Evolutionary conservation across 306 rosid genomes (phyloP).

Genomic region (Quercus parvula): DNA sequence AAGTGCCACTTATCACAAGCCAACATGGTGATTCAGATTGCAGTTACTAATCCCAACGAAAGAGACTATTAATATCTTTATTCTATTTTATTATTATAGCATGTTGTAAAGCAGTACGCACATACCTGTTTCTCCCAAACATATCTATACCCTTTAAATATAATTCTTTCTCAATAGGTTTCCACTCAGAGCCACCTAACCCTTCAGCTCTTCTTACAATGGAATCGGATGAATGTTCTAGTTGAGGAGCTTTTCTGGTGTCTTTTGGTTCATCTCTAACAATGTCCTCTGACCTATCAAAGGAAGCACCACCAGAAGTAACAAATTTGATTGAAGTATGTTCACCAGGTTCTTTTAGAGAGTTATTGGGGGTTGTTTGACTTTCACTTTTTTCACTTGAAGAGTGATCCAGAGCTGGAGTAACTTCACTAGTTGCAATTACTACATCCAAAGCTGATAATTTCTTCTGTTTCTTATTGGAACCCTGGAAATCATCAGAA

Average conservation of each 20-base stretch:
- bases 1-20: background rate
- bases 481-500: constrained; percentile 42
- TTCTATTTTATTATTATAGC: background rate
- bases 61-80: background rate
- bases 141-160: constrained; percentile 91
- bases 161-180: constrained; percentile 78
- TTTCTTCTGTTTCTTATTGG: constrained; percentile 63
- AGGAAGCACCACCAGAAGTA: constrained; percentile 38
- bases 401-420: constrained; percentile 28
- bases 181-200: constrained; percentile 59
- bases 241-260: constrained; percentile 32
- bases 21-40: background rate
- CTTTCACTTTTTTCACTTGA: constrained; percentile 34
- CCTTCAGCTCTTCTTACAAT: constrained; percentile 34
- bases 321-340: constrained; percentile 35
- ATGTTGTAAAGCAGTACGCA: background rate
- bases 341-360: constrained; percentile 30
- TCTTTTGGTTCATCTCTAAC: constrained; percentile 33
- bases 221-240: constrained; percentile 33
- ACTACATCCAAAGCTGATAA: constrained; percentile 42
- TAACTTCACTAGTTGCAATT: constrained; percentile 35
- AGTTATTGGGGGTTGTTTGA: constrained; percentile 15
- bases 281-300: constrained; percentile 33
- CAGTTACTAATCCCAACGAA: background rate
- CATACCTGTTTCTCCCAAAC: constrained; percentile 90